These are phyloP conservation scores for Ostreobium quekettii DNA, from an alignment of 139 green algal species.

Conservation along the genomic window DNA sequence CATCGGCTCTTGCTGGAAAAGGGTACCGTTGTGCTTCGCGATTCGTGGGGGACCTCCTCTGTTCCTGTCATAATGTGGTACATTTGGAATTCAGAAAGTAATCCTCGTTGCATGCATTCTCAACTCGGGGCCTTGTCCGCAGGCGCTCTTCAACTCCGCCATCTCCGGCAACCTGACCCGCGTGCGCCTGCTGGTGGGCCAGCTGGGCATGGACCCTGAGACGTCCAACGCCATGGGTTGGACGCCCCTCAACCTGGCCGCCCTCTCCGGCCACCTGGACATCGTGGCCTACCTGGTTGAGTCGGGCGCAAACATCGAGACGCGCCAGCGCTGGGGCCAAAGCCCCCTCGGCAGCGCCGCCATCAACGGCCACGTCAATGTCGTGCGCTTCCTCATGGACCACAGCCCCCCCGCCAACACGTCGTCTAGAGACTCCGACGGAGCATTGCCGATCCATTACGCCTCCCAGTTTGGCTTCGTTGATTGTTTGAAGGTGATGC, in stretches of 20 bases:
- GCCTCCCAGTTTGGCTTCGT: conserved; percentile 9
- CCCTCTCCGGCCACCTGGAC: background rate
- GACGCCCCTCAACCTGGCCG: conserved; percentile 9
- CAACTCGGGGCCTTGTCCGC: background rate
- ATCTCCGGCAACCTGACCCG: background rate
- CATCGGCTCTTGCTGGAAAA: too few species aligned
- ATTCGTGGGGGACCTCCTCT: too few species aligned
- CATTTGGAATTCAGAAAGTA: too few species aligned
- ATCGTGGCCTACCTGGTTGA: conserved; percentile 7
- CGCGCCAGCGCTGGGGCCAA: background rate
- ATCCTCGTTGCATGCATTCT: too few species aligned
- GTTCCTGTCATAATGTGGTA: too few species aligned
- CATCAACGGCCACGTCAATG: conserved; percentile 7
- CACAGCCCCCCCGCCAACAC: conserved; percentile 4
- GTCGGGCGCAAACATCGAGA: conserved; percentile 1
- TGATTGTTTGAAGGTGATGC: background rate
- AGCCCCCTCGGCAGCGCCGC: conserved; percentile 12
- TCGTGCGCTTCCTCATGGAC: conserved; percentile 1
- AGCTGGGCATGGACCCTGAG: background rate
- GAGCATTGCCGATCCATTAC: conserved; percentile 10
- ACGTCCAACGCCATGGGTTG: background rate
- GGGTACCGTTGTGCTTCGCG: too few species aligned
- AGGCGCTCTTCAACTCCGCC: background rate
- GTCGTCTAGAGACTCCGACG: background rate
- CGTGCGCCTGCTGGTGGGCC: background rate